Conservation (phyloP, 768 basidiomycete species). For the Agrocybe praecox region DNA sequence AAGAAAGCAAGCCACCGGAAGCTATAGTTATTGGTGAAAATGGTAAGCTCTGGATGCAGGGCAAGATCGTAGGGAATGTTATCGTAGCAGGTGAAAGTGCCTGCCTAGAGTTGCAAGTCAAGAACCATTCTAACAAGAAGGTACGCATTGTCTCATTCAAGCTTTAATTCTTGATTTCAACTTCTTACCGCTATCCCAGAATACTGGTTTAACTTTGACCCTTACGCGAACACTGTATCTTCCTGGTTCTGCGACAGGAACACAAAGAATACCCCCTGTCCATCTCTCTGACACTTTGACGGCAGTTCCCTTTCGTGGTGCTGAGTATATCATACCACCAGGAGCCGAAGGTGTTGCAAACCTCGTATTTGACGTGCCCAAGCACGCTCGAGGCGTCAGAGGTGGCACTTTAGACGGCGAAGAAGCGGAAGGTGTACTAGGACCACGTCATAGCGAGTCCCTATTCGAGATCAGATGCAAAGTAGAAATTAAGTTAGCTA, state of each 20-base stretch:
- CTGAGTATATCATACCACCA: slow-evolving; percentile 74
- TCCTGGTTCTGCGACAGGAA: slow-evolving; percentile 41
- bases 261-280: slow-evolving; percentile 40
- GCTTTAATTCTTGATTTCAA: slow-evolving; percentile 3
- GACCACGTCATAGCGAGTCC: slow-evolving; percentile 41
- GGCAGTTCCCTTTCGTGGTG: slow-evolving; percentile 70
- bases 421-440: slow-evolving; percentile 34
- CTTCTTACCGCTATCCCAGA: slow-evolving; percentile 41
- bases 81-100: slow-evolving; percentile 69
- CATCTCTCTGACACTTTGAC: slow-evolving; percentile 70
- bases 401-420: slow-evolving; percentile 54
- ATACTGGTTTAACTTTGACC: slow-evolving; percentile 63
- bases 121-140: slow-evolving; percentile 83
- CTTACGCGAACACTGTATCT: slow-evolving; percentile 65
- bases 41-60: slow-evolving; percentile 81
- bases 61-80: slow-evolving; percentile 61
- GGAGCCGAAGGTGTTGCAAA: slow-evolving; percentile 79
- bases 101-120: slow-evolving; percentile 76
- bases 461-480: slow-evolving; percentile 73
- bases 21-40: slow-evolving; percentile 69
- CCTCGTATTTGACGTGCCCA: slow-evolving; percentile 81
- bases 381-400: slow-evolving; percentile 60
- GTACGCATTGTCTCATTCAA: slow-evolving; percentile 36
- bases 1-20: slow-evolving; percentile 48
- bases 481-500: slow-evolving; percentile 63